Evolutionary conservation across 2,329 filamentous ascomycete species (phyloP).

Genomic region (Colletotrichum navitas): DNA sequence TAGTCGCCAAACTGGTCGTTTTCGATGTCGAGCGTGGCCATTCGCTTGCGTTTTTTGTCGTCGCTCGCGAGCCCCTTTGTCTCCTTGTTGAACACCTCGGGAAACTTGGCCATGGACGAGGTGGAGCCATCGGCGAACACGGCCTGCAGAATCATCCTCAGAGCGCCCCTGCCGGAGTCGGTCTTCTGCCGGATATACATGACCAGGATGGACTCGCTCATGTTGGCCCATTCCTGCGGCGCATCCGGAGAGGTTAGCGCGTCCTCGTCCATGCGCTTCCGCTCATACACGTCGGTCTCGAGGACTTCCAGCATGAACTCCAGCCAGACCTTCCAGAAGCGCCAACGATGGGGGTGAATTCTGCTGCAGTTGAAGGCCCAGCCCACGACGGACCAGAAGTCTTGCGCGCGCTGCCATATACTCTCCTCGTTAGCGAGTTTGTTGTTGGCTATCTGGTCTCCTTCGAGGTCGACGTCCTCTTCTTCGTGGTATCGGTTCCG

Average conservation of each 20-base stretch:
- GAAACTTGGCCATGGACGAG: slow-evolving; percentile 67
- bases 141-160: slow-evolving; percentile 72
- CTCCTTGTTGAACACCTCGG: slow-evolving; percentile 77
- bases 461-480: slow-evolving; percentile 58
- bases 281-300: slow-evolving; percentile 76
- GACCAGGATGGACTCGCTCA: slow-evolving; percentile 68
- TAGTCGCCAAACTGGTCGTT: slow-evolving; percentile 73
- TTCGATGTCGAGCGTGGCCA: slow-evolving; percentile 65
- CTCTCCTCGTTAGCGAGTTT: slow-evolving; percentile 74
- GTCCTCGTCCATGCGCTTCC: slow-evolving; percentile 62
- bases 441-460: slow-evolving; percentile 64
- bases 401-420: slow-evolving; percentile 80
- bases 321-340: slow-evolving; percentile 84
- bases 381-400: slow-evolving; percentile 90
- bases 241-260: slow-evolving; percentile 41
- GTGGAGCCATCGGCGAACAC: slow-evolving; percentile 74
- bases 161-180: slow-evolving; percentile 58
- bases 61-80: slow-evolving; percentile 59
- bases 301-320: slow-evolving; percentile 83
- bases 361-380: slow-evolving; percentile 93
- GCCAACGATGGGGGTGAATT: slow-evolving; percentile 80
- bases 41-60: slow-evolving; percentile 64
- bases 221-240: slow-evolving; percentile 43
- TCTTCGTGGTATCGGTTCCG: slow-evolving; percentile 56
- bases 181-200: slow-evolving; percentile 65